phyloP scores from a whole-genome alignment of 768 basidiomycete genomes.

The Holtermanniella nyarrowii region DNA sequence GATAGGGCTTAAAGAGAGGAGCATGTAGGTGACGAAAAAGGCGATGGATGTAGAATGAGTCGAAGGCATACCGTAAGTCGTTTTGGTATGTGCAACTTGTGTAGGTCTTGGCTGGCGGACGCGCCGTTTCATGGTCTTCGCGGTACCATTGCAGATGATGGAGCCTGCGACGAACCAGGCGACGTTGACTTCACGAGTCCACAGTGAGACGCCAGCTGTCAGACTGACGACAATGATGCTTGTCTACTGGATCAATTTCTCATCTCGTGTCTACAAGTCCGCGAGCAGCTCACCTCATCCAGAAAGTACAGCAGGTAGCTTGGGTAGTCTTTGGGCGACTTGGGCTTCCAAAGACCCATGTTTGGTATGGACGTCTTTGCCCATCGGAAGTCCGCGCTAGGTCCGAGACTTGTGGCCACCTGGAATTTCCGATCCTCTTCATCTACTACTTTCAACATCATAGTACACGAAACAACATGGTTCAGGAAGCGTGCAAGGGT shows the following conservation, averaged over 20 bases:
- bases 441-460: background rate
- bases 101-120: constrained; percentile 39
- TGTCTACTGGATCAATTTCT: constrained; percentile 16
- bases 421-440: background rate
- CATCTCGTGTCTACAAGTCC: background rate
- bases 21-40: constrained; percentile 42
- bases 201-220: constrained; percentile 35
- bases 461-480: constrained; percentile 4
- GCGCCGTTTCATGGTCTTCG: constrained; percentile 41
- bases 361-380: too few relatives aligned
- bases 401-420: too few relatives aligned
- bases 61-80: constrained; percentile 46
- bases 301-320: constrained; percentile 22
- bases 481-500: constrained; percentile 19
- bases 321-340: constrained; percentile 27
- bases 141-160: constrained; percentile 14
- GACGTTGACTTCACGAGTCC: constrained; percentile 39
- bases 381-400: too few relatives aligned
- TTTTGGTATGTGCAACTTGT: constrained; percentile 28
- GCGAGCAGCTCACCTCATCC: constrained; percentile 22
- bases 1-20: constrained; percentile 10
- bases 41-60: constrained; percentile 44
- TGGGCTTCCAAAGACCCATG: constrained; percentile 20
- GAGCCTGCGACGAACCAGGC: constrained; percentile 39
- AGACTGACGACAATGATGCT: constrained; percentile 37